Base-by-base conservation (phyloP, 768 basidiomycete species). In the Rhizopogon vulgaris region DNA sequence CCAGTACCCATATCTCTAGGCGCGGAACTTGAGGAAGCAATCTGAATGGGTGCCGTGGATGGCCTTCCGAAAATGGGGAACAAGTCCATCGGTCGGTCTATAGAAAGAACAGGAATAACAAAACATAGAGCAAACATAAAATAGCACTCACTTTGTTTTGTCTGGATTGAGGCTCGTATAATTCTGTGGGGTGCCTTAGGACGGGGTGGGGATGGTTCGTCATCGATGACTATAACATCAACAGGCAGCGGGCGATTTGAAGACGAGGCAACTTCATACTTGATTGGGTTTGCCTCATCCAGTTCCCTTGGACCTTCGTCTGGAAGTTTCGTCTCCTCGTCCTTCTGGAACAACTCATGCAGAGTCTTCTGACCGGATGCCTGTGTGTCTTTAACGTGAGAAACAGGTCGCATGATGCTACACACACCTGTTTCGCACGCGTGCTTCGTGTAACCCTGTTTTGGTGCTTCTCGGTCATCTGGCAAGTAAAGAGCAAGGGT, bases 391-490 rank as follows among this genome's bases (percentile, higher is more conserved):
- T 46, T 32, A 46, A 34, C 45, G 34, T 11, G 22, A 46, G 45
- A 22, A 11, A 46, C 32, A 4, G 14, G 45, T 34, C 14, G 36
- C 45, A 46, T 36, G 28, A 34, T 24, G 32, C 45, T 14, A 49
- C 25, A 56, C 54, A n/a, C 56, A 69, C 68, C 58, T 54, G 54
- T 45, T 55, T 55, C 6, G 37, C 38, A 24, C 56, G 63, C 1
- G 11, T 43, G 36, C 42, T 28, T 2, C 58, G 47, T 10, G 54
- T 40, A n/a, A 54, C 39, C 52, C 60, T 61, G 17, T 52, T 49
- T 54, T 54, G 64, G 50, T 61, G 57, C 41, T 52, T 65, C 52
- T 63, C 66, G 4, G 56, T 52, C 66, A 68, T 68, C 32, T 43
- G 14, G 32, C 14, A 34, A 34, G 32, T 38, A 36, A 41, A 48